phyloP scores from a whole-genome alignment of 768 basidiomycete species.

The Leucocoprinus leucothites region DNA sequence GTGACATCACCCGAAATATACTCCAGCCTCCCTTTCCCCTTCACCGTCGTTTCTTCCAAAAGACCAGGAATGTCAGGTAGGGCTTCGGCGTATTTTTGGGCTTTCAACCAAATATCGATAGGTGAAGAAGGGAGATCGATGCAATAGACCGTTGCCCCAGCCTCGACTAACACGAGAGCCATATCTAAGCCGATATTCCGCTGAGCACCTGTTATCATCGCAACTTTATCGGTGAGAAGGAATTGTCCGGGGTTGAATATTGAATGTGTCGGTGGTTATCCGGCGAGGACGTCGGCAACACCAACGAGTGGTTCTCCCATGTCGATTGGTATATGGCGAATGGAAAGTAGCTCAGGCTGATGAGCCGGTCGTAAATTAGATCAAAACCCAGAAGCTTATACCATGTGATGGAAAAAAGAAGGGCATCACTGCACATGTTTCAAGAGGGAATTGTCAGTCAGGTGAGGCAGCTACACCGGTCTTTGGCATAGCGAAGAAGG shows the following conservation, averaged over 20 bases:
- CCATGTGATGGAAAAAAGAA: too few species aligned
- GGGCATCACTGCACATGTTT: too few species aligned
- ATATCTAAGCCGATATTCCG: neutral
- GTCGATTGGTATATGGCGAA: neutral
- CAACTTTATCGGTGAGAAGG: neutral
- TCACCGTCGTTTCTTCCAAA: neutral
- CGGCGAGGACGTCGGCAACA: neutral
- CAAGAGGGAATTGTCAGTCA: too few species aligned
- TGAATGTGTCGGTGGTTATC: neutral
- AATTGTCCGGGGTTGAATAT: neutral
- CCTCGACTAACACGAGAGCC: slow-evolving; percentile 15
- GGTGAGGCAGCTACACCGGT: too few species aligned
- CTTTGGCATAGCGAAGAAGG: too few species aligned
- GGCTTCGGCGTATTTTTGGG: slow-evolving; percentile 39
- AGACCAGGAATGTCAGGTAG: slow-evolving; percentile 20
- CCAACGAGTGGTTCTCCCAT: neutral
- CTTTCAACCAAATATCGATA: slow-evolving; percentile 44
- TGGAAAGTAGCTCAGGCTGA: neutral
- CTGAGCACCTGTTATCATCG: neutral
- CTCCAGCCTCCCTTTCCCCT: slow-evolving; percentile 28
- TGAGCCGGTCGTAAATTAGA: too few species aligned
- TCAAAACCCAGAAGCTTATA: too few species aligned
- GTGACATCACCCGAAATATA: slow-evolving; percentile 59
- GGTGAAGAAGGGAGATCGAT: slow-evolving; percentile 54
- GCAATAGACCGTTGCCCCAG: slow-evolving; percentile 45